phyloP scores from a whole-genome alignment of 2,329 filamentous ascomycete species.

The Orbilia blumenaviensis region DNA sequence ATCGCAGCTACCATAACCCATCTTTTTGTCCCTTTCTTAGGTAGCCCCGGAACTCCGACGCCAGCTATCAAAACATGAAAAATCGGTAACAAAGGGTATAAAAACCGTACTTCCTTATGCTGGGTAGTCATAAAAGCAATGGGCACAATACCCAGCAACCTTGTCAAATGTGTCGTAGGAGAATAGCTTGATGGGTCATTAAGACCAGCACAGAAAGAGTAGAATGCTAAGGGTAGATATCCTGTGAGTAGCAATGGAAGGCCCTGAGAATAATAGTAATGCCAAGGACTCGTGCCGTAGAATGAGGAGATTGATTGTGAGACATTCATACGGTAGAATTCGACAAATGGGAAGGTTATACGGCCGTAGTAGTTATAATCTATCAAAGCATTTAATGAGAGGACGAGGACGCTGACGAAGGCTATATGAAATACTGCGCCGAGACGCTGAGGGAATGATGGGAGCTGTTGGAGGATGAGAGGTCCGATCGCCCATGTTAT shows the following conservation, averaged over 20 bases:
- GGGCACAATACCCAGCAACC: constrained; percentile 15
- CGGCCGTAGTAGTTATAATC: constrained; percentile 82
- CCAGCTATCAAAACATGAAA: constrained; percentile 82
- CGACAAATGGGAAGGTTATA: constrained; percentile 88
- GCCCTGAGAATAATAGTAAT: constrained; percentile 93
- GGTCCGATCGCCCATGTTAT: constrained; percentile 77
- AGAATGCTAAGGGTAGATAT: constrained; percentile 76
- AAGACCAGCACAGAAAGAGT: constrained; percentile 65
- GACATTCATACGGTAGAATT: constrained; percentile 91
- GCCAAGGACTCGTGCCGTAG: constrained; percentile 87
- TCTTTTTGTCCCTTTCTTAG: constrained; percentile 39
- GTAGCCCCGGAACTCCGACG: constrained; percentile 57
- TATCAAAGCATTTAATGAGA: constrained; percentile 69
- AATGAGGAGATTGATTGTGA: constrained; percentile 87
- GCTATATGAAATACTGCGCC: constrained; percentile 6
- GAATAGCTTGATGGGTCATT: constrained; percentile 60
- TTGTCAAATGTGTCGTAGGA: background rate
- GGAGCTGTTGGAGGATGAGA: constrained; percentile 58
- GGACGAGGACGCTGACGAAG: constrained; percentile 65
- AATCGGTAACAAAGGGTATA: constrained; percentile 89
- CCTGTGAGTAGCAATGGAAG: constrained; percentile 87
- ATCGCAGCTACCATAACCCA: constrained; percentile 52
- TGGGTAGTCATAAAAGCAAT: constrained; percentile 68
- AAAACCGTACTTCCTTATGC: constrained; percentile 97
- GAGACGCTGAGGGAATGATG: constrained; percentile 8